A percentile compares a stretch with the other conserved stretches of the same genome.
Conservation (phyloP, 2,329 filamentous ascomycete genomes). For the Byssothecium circinans region DNA sequence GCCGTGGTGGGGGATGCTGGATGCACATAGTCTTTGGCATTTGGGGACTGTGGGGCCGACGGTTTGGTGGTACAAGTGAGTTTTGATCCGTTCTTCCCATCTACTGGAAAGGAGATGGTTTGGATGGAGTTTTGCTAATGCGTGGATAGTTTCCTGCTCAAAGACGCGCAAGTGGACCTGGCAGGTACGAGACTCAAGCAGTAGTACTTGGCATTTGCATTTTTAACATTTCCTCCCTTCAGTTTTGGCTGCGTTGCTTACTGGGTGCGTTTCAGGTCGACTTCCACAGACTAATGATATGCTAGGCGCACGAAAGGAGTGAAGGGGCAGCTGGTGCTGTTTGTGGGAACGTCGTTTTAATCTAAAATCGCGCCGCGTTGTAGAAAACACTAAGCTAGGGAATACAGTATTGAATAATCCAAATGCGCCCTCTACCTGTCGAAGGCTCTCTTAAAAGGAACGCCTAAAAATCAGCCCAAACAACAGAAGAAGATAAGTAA, state of each 20-base stretch:
- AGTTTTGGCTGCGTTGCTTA: conserved; percentile 20
- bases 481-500: no score
- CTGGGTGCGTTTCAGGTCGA: conserved; percentile 20
- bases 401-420: no score
- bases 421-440: no score
- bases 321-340: no score
- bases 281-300: conserved; percentile 23
- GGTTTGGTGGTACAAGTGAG: conserved; percentile 92
- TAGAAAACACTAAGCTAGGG: no score
- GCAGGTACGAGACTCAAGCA: conserved; percentile 72
- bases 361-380: no score
- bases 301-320: conserved; percentile 18
- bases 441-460: no score
- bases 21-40: conserved; percentile 97
- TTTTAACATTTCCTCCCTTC: not conserved
- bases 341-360: no score
- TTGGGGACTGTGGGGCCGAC: conserved; percentile 86
- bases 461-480: no score
- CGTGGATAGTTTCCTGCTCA: conserved; percentile 73
- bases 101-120: not conserved
- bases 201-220: conserved; percentile 34
- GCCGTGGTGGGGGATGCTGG: conserved; percentile 76
- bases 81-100: conserved; percentile 34
- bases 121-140: conserved; percentile 14
- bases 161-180: conserved; percentile 81